Conservation (phyloP, 2,329 filamentous ascomycete species). For the Exophiala alcalophila region DNA sequence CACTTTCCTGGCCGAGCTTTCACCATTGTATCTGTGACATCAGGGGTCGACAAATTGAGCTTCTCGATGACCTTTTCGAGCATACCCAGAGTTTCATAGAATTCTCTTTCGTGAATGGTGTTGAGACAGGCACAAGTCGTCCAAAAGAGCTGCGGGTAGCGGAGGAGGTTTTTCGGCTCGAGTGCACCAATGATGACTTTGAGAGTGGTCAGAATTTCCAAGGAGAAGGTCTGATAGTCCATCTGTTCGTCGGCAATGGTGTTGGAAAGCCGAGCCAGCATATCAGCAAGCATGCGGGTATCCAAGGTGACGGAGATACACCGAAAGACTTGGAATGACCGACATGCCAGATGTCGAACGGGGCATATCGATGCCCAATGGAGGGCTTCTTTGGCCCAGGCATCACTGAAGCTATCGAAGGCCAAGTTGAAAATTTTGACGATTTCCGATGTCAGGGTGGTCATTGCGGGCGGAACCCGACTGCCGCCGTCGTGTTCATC, state of each 20-base stretch:
- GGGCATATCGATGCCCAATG: conserved; percentile 97
- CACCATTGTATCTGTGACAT: conserved; percentile 66
- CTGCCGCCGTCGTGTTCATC: conserved; percentile 67
- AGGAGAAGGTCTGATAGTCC: conserved; percentile 94
- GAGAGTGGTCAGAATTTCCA: conserved; percentile 94
- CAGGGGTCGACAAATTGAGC: conserved; percentile 71
- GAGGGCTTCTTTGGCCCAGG: conserved; percentile 85
- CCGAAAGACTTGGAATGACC: conserved; percentile 95
- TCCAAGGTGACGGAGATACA: conserved; percentile 89
- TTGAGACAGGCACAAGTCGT: conserved; percentile 94
- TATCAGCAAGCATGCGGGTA: conserved; percentile 91
- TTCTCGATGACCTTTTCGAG: conserved; percentile 81
- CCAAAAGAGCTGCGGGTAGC: conserved; percentile 97
- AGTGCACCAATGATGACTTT: conserved; percentile 87
- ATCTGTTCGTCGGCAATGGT: conserved; percentile 93
- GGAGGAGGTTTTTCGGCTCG: conserved; percentile 71
- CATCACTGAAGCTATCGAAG: conserved; percentile 81
- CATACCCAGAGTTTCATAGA: conserved; percentile 87
- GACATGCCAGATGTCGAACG: conserved; percentile 88
- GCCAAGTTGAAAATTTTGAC: conserved; percentile 80
- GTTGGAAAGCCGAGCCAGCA: conserved; percentile 91
- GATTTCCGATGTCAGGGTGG: conserved; percentile 74
- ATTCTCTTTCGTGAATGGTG: conserved; percentile 94
- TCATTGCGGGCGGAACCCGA: conserved; percentile 85
- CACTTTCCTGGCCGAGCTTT: conserved; percentile 80